Evolutionary conservation across 805 yeast species (phyloP), one percentile per base, ranked within the genome.

Genomic region (Lachancea cidri): DNA sequence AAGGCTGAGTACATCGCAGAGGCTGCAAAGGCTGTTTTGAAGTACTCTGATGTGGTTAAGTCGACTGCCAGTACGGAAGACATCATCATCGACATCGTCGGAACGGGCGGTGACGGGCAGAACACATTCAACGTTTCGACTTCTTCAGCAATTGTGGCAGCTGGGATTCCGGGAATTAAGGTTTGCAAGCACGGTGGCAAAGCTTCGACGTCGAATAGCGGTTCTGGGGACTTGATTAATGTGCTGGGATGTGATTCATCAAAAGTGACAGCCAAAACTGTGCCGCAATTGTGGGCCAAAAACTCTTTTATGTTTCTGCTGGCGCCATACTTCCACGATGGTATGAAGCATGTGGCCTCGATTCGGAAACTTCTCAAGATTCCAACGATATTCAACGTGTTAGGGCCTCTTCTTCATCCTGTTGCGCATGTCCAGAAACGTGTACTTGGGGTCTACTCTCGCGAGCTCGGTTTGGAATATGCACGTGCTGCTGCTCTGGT

Each of bases 101-200:
- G 99, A 1, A 93, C 99, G 0, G 99, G 99, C 19, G 99, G 99
- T 13, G 99, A 93, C 59, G 96, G 96, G 2, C 96, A 93, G 58
- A 83, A 93, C 59, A 93, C 99, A 0, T 93, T 93, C 68, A 93
- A 93, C 53, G 98, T 93, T 2, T 83, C 95, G 13, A 93, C 98
- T 0, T 86, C 97, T 2, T 72, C 96, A 1, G 97, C 97, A 1
- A 87, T 93, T 36, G 88, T 93, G 2, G 93, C 88, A 0, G 86
- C 98, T 0, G 99, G 98, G 5, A 83, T 87, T 71, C 53, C 59
- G 4, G 74, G 76, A 4, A 41, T 91, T 32, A 74, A 76, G 17
- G 82, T 93, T 14, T 86, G 95, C 58, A 93, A 93, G 47, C 99
- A 93, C 62, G 99, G 99, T 17, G 98, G 98, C 11, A 91, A 93